Base-by-base conservation (phyloP, 163 green algal species). In the Scenedesmus sp. region DNA sequence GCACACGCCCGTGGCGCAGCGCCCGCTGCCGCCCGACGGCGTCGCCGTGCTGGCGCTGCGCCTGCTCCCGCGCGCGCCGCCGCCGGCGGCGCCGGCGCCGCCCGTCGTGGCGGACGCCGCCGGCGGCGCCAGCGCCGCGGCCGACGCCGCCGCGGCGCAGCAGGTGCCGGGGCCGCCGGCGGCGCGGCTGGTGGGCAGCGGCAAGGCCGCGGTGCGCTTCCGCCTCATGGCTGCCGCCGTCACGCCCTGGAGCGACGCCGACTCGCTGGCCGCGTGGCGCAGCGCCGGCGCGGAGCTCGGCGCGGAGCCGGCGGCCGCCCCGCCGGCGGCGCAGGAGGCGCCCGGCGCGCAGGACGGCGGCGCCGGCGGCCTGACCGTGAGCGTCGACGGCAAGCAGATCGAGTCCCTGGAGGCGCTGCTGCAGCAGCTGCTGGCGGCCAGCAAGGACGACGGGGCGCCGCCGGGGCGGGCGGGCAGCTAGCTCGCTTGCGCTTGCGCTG, bases 1-100 rank as follows among this genome's bases (percentile, higher is more conserved):
- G 20, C 26, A 75, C 31, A 5, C 31, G 11, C 47, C 47, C 3
- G 45, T 60, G 20, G 44, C 24, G 17, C 17, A 60, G 34, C 56
- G 64, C 0, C 33, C 31, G 11, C 54, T 76, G 33, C 67, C 67
- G 36, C 20, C 33, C 50, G 67, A 76, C 31, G 67, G 67, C 31
- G 67, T 24, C 26, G 67, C 64, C 4, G 67, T 76, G n/a, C 51
- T 76, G 10, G 64, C 64, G 33, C 67, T 76, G 50, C 18, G 64
- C 13, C 67, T 76, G 31, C 34, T 17, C 45, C 67, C 47, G 4
- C 58, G 42, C 11, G 26, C 58, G 42, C 44, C 58, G 15, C 17
- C 42, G 3, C 29, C 58, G 34, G 15, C 20, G 63, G 65, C 33
- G 50, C 45, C 44, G 58, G 48, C 20, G 15, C 3, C 5, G 65